Conservation (phyloP, 768 basidiomycete genomes). For the Leccinum barrowsii region DNA sequence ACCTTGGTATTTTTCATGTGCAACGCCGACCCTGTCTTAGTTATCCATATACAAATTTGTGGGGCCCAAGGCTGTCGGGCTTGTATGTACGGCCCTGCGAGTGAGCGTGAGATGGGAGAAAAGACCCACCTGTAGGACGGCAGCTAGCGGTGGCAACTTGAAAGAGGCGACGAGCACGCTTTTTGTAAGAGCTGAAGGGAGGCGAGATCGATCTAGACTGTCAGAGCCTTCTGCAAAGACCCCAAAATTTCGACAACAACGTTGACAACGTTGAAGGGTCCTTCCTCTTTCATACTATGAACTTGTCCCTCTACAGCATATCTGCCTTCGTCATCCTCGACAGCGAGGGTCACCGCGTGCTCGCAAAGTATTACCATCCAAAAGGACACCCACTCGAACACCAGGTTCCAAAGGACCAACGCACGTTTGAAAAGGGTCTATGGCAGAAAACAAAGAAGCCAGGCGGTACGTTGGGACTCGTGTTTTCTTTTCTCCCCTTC, state of each 20-base stretch:
- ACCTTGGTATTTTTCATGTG: conserved; percentile 38
- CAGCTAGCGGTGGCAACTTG: neutral
- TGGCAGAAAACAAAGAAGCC: conserved; percentile 95
- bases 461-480: conserved; percentile 56
- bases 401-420: conserved; percentile 78
- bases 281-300: conserved; percentile 40
- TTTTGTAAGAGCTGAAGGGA: conserved; percentile 14
- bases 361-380: conserved; percentile 94
- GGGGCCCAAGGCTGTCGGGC: conserved; percentile 42
- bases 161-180: conserved; percentile 29
- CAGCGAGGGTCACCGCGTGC: conserved; percentile 89
- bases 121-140: conserved; percentile 34
- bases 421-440: conserved; percentile 91
- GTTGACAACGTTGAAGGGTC: neutral
- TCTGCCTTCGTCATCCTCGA: conserved; percentile 90
- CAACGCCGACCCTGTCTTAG: conserved; percentile 51
- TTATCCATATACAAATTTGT: conserved; percentile 37
- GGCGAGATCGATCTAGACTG: conserved; percentile 15
- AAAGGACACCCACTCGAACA: conserved; percentile 45
- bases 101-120: conserved; percentile 23
- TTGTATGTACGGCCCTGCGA: conserved; percentile 19
- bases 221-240: neutral
- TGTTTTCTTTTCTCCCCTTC: neutral
- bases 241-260: neutral
- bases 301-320: conserved; percentile 85